These are phyloP conservation scores for Citrullus mucosospermus DNA, from an alignment of 306 rosid genomes.

Conservation along the genomic window DNA sequence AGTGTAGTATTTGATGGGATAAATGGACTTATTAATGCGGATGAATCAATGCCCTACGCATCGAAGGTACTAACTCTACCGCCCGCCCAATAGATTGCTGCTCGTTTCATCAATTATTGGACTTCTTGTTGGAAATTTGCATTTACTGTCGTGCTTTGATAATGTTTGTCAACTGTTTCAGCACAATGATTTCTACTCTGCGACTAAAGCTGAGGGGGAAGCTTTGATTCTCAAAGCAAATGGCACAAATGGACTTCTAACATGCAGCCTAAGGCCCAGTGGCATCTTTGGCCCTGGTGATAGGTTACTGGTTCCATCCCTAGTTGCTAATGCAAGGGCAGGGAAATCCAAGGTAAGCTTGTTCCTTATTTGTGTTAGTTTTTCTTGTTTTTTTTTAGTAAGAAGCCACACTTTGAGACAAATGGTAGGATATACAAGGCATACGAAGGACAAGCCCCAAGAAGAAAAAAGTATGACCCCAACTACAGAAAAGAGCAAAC, in stretches of 20 bases:
- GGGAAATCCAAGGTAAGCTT: constrained; percentile 76
- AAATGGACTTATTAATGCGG: constrained; percentile 55
- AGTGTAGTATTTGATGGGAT: constrained; percentile 93
- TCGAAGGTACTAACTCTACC: constrained; percentile 35
- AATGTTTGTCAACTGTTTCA: constrained; percentile 26
- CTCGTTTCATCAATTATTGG: not conserved
- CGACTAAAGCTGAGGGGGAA: constrained; percentile 89
- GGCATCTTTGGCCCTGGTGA: constrained; percentile 96
- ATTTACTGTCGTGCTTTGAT: not conserved
- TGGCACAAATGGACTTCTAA: constrained; percentile 65
- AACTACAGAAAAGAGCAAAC: too few species aligned
- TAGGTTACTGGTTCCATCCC: constrained; percentile 64
- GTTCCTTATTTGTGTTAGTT: constrained; percentile 5
- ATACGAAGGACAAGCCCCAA: too few species aligned
- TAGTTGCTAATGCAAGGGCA: constrained; percentile 66
- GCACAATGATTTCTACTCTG: constrained; percentile 87
- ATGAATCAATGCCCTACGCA: constrained; percentile 71
- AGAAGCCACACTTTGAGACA: not conserved
- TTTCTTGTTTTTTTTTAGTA: not conserved
- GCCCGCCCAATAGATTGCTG: not conserved
- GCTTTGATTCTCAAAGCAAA: constrained; percentile 63
- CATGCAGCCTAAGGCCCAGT: constrained; percentile 95
- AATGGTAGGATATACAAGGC: too few species aligned
- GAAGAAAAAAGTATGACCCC: too few species aligned
- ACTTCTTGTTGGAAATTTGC: not conserved